Base-by-base conservation (phyloP, 495 filamentous ascomycete genomes). In the Hypoxylon subgilvum region DNA sequence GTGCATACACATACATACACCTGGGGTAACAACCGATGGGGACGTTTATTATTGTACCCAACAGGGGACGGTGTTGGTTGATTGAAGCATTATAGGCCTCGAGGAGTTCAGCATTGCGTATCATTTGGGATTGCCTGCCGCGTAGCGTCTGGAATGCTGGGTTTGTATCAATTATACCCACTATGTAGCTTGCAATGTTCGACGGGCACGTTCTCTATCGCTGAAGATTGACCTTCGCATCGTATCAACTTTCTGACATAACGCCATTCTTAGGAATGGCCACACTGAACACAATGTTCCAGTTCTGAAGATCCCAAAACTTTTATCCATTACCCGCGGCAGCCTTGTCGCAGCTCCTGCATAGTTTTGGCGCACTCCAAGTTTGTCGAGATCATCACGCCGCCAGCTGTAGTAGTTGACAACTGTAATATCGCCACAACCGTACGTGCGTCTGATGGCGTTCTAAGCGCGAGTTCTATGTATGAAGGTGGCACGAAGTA, bases 61-160 rank as follows among this genome's bases (percentile, higher is more conserved):
- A n/a, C n/a, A 49, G 46, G 28, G 27, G 39, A 48, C 25, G 40
- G 39, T 22, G 41, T 52, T n/a, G n/a, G n/a, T n/a, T n/a, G n/a
- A n/a, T n/a, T 21, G 47, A 58, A 57, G 53, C 53, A 47, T 57
- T 53, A 35, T 36, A 63, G 60, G 42, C 35, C 52, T 53, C 47
- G n/a, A n/a, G n/a, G n/a, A n/a, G n/a, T n/a, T n/a, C 60, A 63
- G 46, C 47, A 63, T 40, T 27, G 52, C 39, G 54, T 43, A 32
- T 42, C 34, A 58, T 64, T 51, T 25, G 44, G 25, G 31, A 40
- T 36, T 35, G 31, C 48, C 54, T 59, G 25, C 52, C 48, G 41
- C 53, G 42, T 30, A 42, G 28, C 39, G 35, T 44, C 39, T 36
- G 45, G 50, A 39, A 64, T 46, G 27, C 19, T 45, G 28, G 28